Evolutionary conservation across 352 stramenopile genomes (phyloP), one percentile per base, ranked within the genome.

Genomic region (Phytophthora pseudosyringae): DNA sequence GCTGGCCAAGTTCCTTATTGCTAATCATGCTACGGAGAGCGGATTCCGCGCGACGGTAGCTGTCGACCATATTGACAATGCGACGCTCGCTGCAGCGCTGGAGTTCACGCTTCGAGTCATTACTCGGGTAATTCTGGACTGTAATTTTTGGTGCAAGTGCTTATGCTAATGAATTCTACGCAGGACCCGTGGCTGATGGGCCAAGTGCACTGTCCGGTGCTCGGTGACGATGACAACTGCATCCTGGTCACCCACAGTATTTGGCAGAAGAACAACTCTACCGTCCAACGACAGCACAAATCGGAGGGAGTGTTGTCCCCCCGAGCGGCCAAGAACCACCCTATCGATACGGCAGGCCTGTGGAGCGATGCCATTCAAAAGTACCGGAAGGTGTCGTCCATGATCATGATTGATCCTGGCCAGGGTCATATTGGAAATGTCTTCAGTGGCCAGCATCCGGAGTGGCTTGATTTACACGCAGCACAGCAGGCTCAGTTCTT

Each of bases 331-430:
- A 71, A 68, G 15, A 67, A 69, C 8, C 50, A 64, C 35, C 65
- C 67, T 25, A 62, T 70, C 32, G 36, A 80, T 36, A 63, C 62
- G n/a, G 55, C 67, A 7, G 69, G 73, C 5, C 45, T 76, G 28
- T 80, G 66, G 67, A 62, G 66, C 18, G 69, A 89, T 47, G 71
- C 71, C 5, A 88, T 94, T 55, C 81, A 91, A 64, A 83, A 81
- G 35, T 94, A 92, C 55, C 78, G 86, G 21, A 92, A 91, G 43
- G 81, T 80, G 3, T 78, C 79, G 6, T 88, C 80, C 9, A 68
- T 87, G 10, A 75, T 94, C 67, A 85, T 93, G 66, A 76, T 93
- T 36, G 86, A 94, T 53, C 86, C 86, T 18, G 81, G 86, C 5
- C 86, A 94, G 62, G 86, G 83, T 3, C 83, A 91, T 55, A 83